Conservation (phyloP, 495 filamentous ascomycete species). For the Aspergillus kassunensis region DNA sequence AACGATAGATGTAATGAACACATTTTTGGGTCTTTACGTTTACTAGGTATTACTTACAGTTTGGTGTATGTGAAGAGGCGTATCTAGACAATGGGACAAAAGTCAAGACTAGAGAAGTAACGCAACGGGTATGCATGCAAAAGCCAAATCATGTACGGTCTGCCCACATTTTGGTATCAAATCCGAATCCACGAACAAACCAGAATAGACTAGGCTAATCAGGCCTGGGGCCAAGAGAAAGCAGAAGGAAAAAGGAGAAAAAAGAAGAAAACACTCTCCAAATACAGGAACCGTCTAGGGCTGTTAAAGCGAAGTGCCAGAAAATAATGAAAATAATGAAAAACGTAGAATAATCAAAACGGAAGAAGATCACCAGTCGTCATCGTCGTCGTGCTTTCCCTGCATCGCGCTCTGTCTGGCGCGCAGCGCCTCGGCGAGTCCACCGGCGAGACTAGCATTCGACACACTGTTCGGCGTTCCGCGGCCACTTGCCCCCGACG, state of each 20-base stretch:
- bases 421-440: conserved; percentile 77
- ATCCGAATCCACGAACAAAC: not conserved
- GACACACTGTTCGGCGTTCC: conserved; percentile 67
- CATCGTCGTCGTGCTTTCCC: conserved; percentile 61
- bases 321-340: conserved; percentile 10
- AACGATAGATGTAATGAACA: not conserved
- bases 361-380: conserved; percentile 51
- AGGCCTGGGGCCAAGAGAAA: too few species aligned
- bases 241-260: not conserved
- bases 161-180: conserved; percentile 3
- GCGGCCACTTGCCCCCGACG: conserved; percentile 60
- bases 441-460: conserved; percentile 69
- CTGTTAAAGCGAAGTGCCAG: conserved; percentile 6
- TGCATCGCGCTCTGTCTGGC: conserved; percentile 70
- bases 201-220: not conserved
- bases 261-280: not conserved
- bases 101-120: not conserved
- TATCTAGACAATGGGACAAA: not conserved
- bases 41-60: not conserved
- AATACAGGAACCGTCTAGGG: conserved; percentile 10
- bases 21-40: not conserved
- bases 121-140: not conserved
- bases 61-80: not conserved
- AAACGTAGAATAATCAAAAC: conserved; percentile 28
- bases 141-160: not conserved